Base-by-base conservation (phyloP, 768 basidiomycete genomes). In the Pleurotus platypus region DNA sequence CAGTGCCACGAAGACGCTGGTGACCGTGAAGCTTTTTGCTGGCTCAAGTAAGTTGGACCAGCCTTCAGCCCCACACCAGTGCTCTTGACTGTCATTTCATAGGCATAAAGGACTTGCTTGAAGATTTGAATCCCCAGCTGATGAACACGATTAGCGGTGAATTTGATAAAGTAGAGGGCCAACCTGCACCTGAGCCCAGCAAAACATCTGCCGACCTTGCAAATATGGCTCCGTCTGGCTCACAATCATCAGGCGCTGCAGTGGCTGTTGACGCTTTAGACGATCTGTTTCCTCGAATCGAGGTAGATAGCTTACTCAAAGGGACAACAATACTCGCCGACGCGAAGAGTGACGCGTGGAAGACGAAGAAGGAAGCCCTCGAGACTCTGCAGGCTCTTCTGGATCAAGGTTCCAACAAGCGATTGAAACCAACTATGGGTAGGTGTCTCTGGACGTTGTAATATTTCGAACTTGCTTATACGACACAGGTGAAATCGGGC, bases 331-430 rank as follows among this genome's bases (percentile, higher is more conserved):
- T 95, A 47, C 71, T 97, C 13, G 78, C 85, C 2, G 92, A 94
- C 63, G 79, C 87, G 8, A 94, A 92, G 74, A 96, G 87, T 63
- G 95, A 96, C 61, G 87, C 93, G 0, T 99, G 96, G 96, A 98
- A 98, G 75, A 85, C 84, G 1, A 89, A 95, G 73, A 99, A 99
- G 69, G 96, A 98, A 65, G 94, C 92, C 2, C 77, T 98, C 57
- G 97, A 98, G 69, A 75, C 78, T 0, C 70, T 98, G 15, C 89
- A 92, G 65, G 85, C 82, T 0, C 81, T 93, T 57, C 73, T 99
- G 35, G 95, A 98, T 65, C 89, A 94, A 72, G 91, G 92, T 49
- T 79, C 83, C 43, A 98, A 98, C 69, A 96, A 96, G 65, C 86
- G 97, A 13, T 69, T 99, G 57, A 98, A 98, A 70, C 81, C 92